Base-by-base conservation (phyloP, 1,284 basidiomycete genomes). In the Fereydounia khargensis region DNA sequence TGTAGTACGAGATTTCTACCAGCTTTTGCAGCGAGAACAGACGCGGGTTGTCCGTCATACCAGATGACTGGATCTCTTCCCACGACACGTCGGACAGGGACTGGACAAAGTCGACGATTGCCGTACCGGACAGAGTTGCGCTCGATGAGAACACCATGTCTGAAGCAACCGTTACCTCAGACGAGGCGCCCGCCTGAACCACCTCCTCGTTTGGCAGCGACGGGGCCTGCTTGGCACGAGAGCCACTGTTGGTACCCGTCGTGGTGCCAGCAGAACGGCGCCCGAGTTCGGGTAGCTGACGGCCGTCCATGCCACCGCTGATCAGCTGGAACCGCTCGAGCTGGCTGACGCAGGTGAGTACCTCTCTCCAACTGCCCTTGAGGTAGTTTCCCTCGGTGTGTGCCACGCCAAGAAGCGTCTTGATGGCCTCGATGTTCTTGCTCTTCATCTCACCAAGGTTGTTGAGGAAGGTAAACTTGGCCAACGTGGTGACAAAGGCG, bases 1-100 rank as follows among this genome's bases (percentile, higher is more conserved):
- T 99, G 80, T 99, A 99, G 79, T 99, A 99, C 18, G 91, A 95
- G 60, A 99, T 99, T 76, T 99, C 95, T 36, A 99, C 95, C 35
- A 99, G 81, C 79, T 98, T 99, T 77, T 98, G 95, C 57, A 99
- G 79, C 77, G 92, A 96, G 81, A 99, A 99, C 49, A 97, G 81
- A 35, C 95, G 85, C 2, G 95, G 95, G 60, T 91, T 86, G 21
- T 77, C 77, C 6, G 91, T 92, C 31, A 91, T 79, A 18, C 92
- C 91, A 0, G 92, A 96, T 1, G 91, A 92, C 76, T 96, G 91
- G 41, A 99, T 99, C 79, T 99, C 95, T 74, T 98, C 91, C 95
- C 94, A 97, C 28, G 95, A 98, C 23, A 99, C 89, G 68, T 95
- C 90, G 74, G 90, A 91, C 3, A 99, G 81, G 1, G 95, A 91